phyloP scores from a whole-genome alignment of 805 yeast genomes.

The Candida dendrica region DNA sequence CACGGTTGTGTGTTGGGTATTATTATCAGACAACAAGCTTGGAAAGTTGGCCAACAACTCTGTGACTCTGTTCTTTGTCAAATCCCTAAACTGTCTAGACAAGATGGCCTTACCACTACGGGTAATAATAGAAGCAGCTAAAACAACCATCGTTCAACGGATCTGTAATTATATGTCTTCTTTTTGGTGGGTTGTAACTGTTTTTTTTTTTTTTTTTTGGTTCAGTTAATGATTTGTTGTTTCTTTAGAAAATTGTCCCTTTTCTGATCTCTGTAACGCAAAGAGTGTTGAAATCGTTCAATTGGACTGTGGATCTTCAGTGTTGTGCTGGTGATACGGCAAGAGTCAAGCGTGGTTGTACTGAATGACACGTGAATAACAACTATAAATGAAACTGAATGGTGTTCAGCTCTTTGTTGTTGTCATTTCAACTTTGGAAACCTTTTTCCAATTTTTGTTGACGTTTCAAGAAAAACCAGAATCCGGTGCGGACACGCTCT shows the following conservation, averaged over 20 bases:
- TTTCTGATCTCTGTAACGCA: neutral
- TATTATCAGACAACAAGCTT: constrained; percentile 58
- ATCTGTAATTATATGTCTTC: too few species aligned
- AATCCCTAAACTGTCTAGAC: constrained; percentile 85
- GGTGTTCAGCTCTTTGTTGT: neutral
- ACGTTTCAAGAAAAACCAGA: constrained; percentile 1
- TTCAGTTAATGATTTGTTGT: too few species aligned
- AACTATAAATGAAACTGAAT: neutral
- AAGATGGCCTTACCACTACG: constrained; percentile 89
- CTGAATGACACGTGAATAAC: neutral
- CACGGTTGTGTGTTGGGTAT: constrained; percentile 84
- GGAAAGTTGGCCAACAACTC: constrained; percentile 84
- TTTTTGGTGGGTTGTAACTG: too few species aligned
- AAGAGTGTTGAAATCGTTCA: neutral
- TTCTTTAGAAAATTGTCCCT: too few species aligned
- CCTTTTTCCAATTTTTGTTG: constrained; percentile 2
- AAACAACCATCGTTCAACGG: constrained; percentile 46
- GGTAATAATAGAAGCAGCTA: constrained; percentile 93
- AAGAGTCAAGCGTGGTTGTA: neutral
- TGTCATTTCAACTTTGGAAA: neutral
- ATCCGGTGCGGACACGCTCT: neutral
- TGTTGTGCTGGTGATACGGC: neutral
- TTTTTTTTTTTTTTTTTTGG: too few species aligned
- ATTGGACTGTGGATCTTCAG: neutral
- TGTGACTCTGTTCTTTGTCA: constrained; percentile 78